A percentile compares a stretch with the other conserved stretches of the same genome.
These are phyloP conservation scores for Astraeus odoratus DNA, from an alignment of 768 basidiomycete species.

Conservation along the genomic window DNA sequence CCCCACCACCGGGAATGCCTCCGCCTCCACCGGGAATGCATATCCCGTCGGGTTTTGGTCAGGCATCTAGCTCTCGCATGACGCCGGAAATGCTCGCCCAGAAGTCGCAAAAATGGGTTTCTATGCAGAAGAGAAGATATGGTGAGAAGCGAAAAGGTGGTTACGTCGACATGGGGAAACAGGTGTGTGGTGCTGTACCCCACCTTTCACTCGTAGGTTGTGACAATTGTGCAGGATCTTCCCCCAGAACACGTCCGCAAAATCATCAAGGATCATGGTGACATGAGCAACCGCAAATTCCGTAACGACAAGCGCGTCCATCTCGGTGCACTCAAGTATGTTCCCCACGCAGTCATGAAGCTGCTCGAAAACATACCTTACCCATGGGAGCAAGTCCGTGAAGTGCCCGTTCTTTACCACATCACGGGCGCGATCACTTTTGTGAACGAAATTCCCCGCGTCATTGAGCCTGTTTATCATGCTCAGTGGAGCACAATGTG, in stretches of 20 bases:
- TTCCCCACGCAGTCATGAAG: constrained; percentile 99
- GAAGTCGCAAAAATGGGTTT: constrained; percentile 95
- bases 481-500: constrained; percentile 99
- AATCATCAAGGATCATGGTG: constrained; percentile 99
- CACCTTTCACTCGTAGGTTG: not conserved
- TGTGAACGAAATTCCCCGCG: constrained; percentile 94
- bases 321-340: constrained; percentile 95
- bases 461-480: constrained; percentile 97
- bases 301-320: constrained; percentile 99
- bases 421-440: constrained; percentile 99
- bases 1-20: constrained; percentile 28
- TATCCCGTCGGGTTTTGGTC: constrained; percentile 26
- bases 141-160: constrained; percentile 88
- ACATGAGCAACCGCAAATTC: constrained; percentile 99
- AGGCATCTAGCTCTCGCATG: constrained; percentile 37
- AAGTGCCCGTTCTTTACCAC: constrained; percentile 97
- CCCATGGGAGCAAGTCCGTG: constrained; percentile 99
- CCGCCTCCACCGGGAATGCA: constrained; percentile 38
- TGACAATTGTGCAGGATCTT: constrained; percentile 53
- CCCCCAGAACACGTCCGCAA: constrained; percentile 98
- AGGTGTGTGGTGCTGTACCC: constrained; percentile 43
- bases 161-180: constrained; percentile 89
- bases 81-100: constrained; percentile 70
- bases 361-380: constrained; percentile 96
- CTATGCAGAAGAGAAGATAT: constrained; percentile 89